Evolutionary conservation across 1,284 basidiomycete genomes (phyloP), one percentile per base, ranked within the genome.

Genomic region (Neolentinus lepideus): DNA sequence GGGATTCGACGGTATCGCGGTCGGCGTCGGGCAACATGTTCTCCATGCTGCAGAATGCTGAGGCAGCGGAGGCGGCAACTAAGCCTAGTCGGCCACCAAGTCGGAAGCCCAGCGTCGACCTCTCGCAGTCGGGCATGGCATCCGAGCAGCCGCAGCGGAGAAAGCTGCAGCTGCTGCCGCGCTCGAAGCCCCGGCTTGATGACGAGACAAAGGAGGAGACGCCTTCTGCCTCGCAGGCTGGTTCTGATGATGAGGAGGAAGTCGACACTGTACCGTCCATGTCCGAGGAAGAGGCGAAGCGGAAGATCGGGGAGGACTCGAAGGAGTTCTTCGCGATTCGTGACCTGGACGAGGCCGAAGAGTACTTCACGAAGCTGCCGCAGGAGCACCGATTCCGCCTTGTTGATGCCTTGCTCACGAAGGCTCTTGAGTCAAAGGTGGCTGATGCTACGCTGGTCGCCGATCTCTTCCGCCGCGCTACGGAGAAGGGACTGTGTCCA

Each of bases 1-100:
- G 77, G 27, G 75, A 79, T 10, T 84, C 89, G 59, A 80, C 88
- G 2, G 72, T 94, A 14, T 87, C 91, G 6, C 82, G 93, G 52
- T 84, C 86, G 27, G 84, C 78, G 62, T 94, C 92, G 47, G 84
- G 74, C 56, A 97, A 96, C 72, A 95, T 94, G 89, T 95, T 95
- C 75, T 85, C 84, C 16, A 80, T 90, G 75, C 83, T 92, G 62
- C 84, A 86, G 65, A 76, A 74, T 58, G 62, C 73, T 27, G 82
- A 82, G 56, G 73, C 69, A 1, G 86, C 84, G 48, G 84, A 83
- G 27, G 65, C 74, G n/a, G 61, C 73, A 31, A 21, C 22, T 65
- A 88, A 80, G 66, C 71, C 73, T 56, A 79, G 70, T 59, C 70
- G 72, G 54, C 73, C 75, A 31, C 71, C 76, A 12, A 78, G 74